Conservation (phyloP, 306 rosid species). For the Calophaca sinica region DNA sequence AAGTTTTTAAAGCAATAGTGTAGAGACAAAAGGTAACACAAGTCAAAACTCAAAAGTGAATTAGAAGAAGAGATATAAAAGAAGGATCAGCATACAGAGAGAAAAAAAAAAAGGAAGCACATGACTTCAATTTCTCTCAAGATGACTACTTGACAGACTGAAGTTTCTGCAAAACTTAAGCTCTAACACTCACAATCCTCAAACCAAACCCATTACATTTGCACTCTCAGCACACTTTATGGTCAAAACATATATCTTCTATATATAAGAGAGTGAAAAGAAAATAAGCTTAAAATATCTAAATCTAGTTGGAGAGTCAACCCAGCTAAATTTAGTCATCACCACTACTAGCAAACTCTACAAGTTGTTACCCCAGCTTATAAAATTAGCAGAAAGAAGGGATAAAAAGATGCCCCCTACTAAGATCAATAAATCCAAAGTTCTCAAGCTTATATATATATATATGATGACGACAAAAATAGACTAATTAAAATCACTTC, state of each 20-base stretch:
- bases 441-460: no score
- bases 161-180: constrained; percentile 35
- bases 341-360: constrained; percentile 48
- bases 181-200: constrained; percentile 41
- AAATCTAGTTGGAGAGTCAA: constrained; percentile 42
- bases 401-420: constrained; percentile 44
- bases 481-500: neutral
- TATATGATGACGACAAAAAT: no score
- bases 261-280: neutral
- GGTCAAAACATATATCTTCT: constrained; percentile 48
- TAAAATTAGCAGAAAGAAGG: constrained; percentile 40
- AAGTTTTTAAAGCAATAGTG: neutral
- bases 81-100: constrained; percentile 7
- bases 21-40: neutral
- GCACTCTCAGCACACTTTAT: constrained; percentile 58
- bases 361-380: no score
- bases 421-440: constrained; percentile 43
- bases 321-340: constrained; percentile 49
- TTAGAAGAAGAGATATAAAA: neutral
- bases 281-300: constrained; percentile 34
- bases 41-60: constrained; percentile 1
- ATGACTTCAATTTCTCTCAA: constrained; percentile 44
- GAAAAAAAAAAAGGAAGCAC: constrained; percentile 6
- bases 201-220: constrained; percentile 51
- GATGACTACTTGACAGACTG: constrained; percentile 46